Base-by-base conservation (phyloP, 2,329 filamentous ascomycete species). In the Parasarocladium wereldwijsianum region DNA sequence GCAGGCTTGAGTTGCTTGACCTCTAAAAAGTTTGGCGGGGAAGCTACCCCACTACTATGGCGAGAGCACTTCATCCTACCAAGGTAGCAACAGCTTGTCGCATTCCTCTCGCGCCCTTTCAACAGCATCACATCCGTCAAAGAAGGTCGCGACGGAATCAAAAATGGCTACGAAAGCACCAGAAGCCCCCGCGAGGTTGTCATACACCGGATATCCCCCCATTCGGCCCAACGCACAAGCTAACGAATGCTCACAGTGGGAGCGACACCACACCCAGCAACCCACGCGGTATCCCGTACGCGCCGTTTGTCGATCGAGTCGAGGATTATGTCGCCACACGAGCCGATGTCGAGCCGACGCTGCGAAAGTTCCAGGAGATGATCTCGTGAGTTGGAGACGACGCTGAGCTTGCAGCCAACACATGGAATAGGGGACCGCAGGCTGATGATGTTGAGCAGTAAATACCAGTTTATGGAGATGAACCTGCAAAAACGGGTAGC, bases 391-490 rank as follows among this genome's bases (percentile, higher is more conserved):
- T 26, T 9, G 20, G 16, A 13, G 8, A 3, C 2, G 9, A 10
- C 8, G 31, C 11, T 19, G n/a, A 17, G 14, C 15, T n/a, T 14
- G 12, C n/a, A 10, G 26, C 10, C 24, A 10, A 26, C 11, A 11
- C 24, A 37, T 45, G 35, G 43, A 39, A 27, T 26, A 26, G 26
- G 20, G 24, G 24, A 32, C 34, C 9, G 16, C n/a, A 23, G 12
- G 16, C 12, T 26, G 14, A 24, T 21, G 14, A 12, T 9, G 10
- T 39, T 55, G n/a, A 49, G 52, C 50, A 93, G 85, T 43, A 98
- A 98, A 67, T 98, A 98, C 62, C 90, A 96, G 55, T 98, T 96
- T 60, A 98, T 98, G 90, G 85, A 96, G 59, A 65, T 79, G 50
- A 96, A 93, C 55, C 81, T 90, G 35, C 79, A 93, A 53, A 70